Conservation (phyloP, 176 grass and related monocot species). For the Raddia distichophylla region DNA sequence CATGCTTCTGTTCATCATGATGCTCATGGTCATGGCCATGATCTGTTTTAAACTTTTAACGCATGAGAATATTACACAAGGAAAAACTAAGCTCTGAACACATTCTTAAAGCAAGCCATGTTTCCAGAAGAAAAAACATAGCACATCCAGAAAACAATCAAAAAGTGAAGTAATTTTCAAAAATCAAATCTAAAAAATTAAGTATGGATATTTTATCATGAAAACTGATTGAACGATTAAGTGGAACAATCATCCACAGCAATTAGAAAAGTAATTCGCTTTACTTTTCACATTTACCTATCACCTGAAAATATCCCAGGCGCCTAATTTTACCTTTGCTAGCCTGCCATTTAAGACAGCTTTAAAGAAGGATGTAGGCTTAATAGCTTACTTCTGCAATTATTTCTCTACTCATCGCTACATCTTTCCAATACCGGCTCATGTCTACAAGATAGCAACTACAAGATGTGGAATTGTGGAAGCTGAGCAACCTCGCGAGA, state of each 20-base stretch:
- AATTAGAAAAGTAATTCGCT: conserved; percentile 11
- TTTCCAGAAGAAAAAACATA: neutral
- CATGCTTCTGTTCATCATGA: conserved; percentile 75
- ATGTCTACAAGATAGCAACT: neutral
- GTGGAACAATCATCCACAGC: neutral
- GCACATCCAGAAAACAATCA: conserved; percentile 14
- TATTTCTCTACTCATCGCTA: neutral
- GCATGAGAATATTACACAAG: conserved; percentile 38
- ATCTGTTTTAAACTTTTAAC: conserved; percentile 53
- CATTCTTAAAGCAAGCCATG: neutral
- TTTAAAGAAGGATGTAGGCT: neutral
- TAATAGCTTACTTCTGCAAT: neutral
- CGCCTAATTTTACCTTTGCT: neutral
- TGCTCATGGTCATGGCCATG: conserved; percentile 63
- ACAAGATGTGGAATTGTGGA: neutral
- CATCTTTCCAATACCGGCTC: conserved; percentile 27
- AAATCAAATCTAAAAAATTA: neutral
- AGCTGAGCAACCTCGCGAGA: neutral
- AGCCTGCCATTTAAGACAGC: neutral
- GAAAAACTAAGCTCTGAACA: conserved; percentile 24
- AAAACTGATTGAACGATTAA: neutral
- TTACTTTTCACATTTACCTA: conserved; percentile 4
- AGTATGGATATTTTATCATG: conserved; percentile 17
- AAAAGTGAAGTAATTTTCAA: neutral
- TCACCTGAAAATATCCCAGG: conserved; percentile 7